These are phyloP conservation scores for Sugiyamaella novakii DNA, from an alignment of 1,139 yeast species.

Conservation along the genomic window DNA sequence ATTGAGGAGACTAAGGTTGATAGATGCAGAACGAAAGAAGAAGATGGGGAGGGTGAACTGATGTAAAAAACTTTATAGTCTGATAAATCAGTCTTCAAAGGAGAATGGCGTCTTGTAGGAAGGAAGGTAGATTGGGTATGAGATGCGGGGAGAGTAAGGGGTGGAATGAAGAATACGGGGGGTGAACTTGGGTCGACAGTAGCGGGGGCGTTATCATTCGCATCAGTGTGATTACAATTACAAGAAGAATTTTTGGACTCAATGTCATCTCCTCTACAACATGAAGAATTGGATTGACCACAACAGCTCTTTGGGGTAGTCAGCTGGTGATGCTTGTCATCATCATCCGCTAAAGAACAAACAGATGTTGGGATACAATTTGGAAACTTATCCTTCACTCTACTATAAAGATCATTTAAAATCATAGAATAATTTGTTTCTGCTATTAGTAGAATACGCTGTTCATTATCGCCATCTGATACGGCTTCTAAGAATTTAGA, in stretches of 20 bases:
- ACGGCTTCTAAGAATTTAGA: conserved; percentile 29
- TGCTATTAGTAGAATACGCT: conserved; percentile 34
- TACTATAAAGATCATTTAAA: conserved; percentile 27
- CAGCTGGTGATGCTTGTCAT: not conserved
- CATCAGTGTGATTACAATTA: not conserved
- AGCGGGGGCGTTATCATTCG: conserved; percentile 3
- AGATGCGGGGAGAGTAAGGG: conserved; percentile 8
- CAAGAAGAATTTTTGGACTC: not conserved
- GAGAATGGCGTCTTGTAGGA: conserved; percentile 32
- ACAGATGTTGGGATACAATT: conserved; percentile 21
- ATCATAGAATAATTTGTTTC: conserved; percentile 38
- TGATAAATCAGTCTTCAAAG: conserved; percentile 24
- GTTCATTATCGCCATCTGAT: conserved; percentile 3
- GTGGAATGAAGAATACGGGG: conserved; percentile 18
- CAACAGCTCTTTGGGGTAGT: not conserved
- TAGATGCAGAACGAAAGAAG: conserved; percentile 74
- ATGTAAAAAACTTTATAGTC: conserved; percentile 66
- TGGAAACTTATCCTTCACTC: conserved; percentile 22
- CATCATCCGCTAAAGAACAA: not conserved
- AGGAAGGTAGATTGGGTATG: conserved; percentile 22
- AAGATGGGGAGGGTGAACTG: conserved; percentile 59
- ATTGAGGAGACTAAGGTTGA: conserved; percentile 67
- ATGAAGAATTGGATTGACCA: not conserved
- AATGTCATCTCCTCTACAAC: too few relatives aligned
- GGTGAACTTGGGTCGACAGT: conserved; percentile 1